These are phyloP conservation scores for Penicillium flavigenum DNA, from an alignment of 495 filamentous ascomycete species.

Conservation along the genomic window DNA sequence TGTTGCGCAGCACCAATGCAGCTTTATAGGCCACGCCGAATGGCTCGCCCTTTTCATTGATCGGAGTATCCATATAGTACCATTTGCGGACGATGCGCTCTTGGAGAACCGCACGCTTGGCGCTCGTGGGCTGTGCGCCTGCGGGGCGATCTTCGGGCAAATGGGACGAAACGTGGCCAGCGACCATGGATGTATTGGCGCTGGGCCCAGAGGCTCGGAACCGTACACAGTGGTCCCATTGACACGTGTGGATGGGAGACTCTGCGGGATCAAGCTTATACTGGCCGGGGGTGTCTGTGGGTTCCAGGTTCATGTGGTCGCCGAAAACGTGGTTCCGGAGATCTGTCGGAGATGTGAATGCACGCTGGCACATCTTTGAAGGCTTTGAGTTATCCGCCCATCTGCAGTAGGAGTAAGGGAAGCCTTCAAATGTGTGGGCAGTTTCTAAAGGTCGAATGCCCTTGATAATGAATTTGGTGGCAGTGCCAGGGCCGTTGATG, in stretches of 20 bases:
- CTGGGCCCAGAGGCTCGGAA: slow-evolving; percentile 43
- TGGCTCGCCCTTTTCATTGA: slow-evolving; percentile 80
- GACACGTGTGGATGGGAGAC: slow-evolving; percentile 38
- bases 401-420: slow-evolving; percentile 55
- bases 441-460: slow-evolving; percentile 77
- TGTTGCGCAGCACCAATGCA: slow-evolving; percentile 82
- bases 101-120: slow-evolving; percentile 42
- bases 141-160: slow-evolving; percentile 53
- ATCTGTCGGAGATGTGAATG: slow-evolving; percentile 58
- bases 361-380: slow-evolving; percentile 54
- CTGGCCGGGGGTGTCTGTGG: slow-evolving; percentile 49
- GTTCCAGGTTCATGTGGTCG: slow-evolving; percentile 62
- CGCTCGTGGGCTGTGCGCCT: slow-evolving; percentile 44
- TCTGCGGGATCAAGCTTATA: slow-evolving; percentile 48
- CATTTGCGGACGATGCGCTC: slow-evolving; percentile 45
- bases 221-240: slow-evolving; percentile 42
- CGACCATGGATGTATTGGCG: slow-evolving; percentile 44
- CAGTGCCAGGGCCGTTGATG: slow-evolving; percentile 52
- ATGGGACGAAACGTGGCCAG: slow-evolving; percentile 50
- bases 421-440: slow-evolving; percentile 68
- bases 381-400: slow-evolving; percentile 51
- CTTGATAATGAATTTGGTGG: slow-evolving; percentile 86
- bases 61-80: slow-evolving; percentile 61
- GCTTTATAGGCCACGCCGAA: slow-evolving; percentile 82
- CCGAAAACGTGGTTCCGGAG: slow-evolving; percentile 74